Evolutionary conservation across 2,329 filamentous ascomycete species (phyloP).

Genomic region (Conoideocrella luteorostrata): DNA sequence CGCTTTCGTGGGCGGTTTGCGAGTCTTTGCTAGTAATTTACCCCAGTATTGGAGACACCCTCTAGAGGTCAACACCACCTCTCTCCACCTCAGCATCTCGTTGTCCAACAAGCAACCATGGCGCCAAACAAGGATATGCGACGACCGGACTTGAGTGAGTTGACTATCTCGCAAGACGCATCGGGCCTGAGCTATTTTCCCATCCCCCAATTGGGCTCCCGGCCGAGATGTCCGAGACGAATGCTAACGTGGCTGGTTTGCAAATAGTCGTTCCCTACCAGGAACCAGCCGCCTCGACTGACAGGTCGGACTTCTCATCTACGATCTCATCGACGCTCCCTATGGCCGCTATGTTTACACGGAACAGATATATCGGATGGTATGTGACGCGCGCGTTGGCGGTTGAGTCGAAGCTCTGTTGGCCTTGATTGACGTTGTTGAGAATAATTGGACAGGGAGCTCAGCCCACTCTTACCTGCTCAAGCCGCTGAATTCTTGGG

Average conservation of each 20-base stretch:
- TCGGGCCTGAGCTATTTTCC: background rate
- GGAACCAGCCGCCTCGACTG: conserved; percentile 61
- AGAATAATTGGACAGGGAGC: too few relatives aligned
- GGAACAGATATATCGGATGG: conserved; percentile 75
- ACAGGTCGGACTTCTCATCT: conserved; percentile 63
- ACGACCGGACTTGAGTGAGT: conserved; percentile 37
- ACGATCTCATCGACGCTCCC: conserved; percentile 72
- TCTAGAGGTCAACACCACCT: background rate
- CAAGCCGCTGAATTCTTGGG: too few relatives aligned
- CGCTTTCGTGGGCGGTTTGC: too few relatives aligned
- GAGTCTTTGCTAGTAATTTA: too few relatives aligned
- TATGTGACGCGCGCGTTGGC: conserved; percentile 25
- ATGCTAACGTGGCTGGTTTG: background rate
- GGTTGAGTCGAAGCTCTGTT: too few relatives aligned
- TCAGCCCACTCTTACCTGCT: too few relatives aligned
- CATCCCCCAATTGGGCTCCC: too few relatives aligned
- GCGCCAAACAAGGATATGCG: conserved; percentile 38
- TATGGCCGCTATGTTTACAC: conserved; percentile 92
- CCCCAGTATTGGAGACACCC: background rate
- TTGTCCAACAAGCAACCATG: conserved; percentile 22
- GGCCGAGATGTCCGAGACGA: background rate
- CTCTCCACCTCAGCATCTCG: conserved; percentile 1
- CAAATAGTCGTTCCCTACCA: conserved; percentile 78
- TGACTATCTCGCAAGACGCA: conserved; percentile 1
- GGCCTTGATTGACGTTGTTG: too few relatives aligned